phyloP scores from a whole-genome alignment of 768 basidiomycete species.

The Rhizopogon salebrosus region DNA sequence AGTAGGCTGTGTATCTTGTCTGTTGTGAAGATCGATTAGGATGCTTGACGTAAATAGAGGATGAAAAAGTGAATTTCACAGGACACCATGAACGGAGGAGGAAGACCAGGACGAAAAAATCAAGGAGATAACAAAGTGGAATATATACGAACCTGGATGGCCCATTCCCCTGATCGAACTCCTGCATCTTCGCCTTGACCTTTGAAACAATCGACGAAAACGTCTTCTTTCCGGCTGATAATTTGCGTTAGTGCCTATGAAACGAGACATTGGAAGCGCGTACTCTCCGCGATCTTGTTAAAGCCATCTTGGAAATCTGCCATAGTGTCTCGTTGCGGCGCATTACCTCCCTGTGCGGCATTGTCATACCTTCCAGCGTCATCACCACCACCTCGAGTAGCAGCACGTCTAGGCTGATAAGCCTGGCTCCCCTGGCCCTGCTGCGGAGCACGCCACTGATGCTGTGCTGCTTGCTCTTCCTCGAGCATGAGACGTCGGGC shows the following conservation, averaged over 20 bases:
- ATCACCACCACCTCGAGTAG: constrained; percentile 4
- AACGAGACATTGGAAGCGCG: constrained; percentile 18
- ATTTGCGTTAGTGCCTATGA: background rate
- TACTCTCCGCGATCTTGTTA: constrained; percentile 74
- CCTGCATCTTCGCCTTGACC: constrained; percentile 81
- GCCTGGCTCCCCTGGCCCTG: constrained; percentile 15
- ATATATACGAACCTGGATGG: constrained; percentile 5
- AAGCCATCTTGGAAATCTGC: constrained; percentile 72
- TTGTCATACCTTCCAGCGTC: constrained; percentile 4
- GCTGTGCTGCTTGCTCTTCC: constrained; percentile 33
- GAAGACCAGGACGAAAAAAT: too few relatives aligned
- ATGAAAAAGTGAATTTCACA: too few relatives aligned
- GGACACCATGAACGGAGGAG: too few relatives aligned
- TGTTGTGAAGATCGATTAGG: background rate
- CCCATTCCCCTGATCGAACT: constrained; percentile 52
- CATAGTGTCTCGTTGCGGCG: constrained; percentile 46
- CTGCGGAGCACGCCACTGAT: constrained; percentile 14
- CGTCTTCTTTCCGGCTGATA: constrained; percentile 70
- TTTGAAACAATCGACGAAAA: constrained; percentile 67
- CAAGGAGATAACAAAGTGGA: too few relatives aligned
- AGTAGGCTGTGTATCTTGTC: background rate
- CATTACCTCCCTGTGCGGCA: constrained; percentile 9
- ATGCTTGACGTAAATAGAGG: background rate
- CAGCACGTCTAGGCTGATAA: constrained; percentile 14
- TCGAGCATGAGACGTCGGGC: constrained; percentile 69